These are phyloP conservation scores for Aureobasidium vineae DNA, from an alignment of 2,329 filamentous ascomycete species.

Conservation along the genomic window DNA sequence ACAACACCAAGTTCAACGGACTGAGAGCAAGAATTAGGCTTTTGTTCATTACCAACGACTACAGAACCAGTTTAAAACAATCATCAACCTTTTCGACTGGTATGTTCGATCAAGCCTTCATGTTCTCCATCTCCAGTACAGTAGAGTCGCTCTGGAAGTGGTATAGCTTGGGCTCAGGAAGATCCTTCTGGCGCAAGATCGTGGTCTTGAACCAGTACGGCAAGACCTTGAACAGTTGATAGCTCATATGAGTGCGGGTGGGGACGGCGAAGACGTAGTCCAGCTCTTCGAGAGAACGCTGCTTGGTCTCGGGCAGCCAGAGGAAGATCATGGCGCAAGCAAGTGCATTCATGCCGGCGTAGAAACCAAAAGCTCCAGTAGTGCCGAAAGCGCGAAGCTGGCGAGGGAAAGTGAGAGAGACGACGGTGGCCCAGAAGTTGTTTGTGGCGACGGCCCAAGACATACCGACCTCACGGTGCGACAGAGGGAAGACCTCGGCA, in stretches of 20 bases:
- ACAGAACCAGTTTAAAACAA: too few relatives aligned
- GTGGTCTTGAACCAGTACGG: constrained; percentile 51
- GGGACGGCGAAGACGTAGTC: constrained; percentile 55
- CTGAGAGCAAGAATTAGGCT: too few relatives aligned
- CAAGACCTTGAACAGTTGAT: constrained; percentile 40
- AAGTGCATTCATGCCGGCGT: constrained; percentile 58
- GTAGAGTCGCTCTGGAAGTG: constrained; percentile 18
- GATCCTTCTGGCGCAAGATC: constrained; percentile 41
- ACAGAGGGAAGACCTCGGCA: constrained; percentile 39
- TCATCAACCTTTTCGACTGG: too few relatives aligned
- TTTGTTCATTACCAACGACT: too few relatives aligned
- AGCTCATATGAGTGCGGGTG: constrained; percentile 39
- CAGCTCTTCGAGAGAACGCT: constrained; percentile 50
- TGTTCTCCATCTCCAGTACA: neutral
- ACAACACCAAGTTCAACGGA: too few relatives aligned
- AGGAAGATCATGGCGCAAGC: constrained; percentile 65
- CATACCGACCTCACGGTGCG: constrained; percentile 37
- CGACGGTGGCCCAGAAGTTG: constrained; percentile 50
- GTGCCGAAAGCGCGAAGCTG: constrained; percentile 50
- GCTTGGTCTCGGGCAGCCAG: constrained; percentile 52
- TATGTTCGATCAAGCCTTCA: too few relatives aligned
- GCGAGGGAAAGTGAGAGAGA: constrained; percentile 53
- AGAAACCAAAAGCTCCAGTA: constrained; percentile 61
- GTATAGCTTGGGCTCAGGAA: constrained; percentile 18
- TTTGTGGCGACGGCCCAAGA: constrained; percentile 42